Evolutionary conservation across 169 alveolate species (phyloP), one percentile per base, ranked within the genome.

Genomic region (Cryptosporidium sp.): DNA sequence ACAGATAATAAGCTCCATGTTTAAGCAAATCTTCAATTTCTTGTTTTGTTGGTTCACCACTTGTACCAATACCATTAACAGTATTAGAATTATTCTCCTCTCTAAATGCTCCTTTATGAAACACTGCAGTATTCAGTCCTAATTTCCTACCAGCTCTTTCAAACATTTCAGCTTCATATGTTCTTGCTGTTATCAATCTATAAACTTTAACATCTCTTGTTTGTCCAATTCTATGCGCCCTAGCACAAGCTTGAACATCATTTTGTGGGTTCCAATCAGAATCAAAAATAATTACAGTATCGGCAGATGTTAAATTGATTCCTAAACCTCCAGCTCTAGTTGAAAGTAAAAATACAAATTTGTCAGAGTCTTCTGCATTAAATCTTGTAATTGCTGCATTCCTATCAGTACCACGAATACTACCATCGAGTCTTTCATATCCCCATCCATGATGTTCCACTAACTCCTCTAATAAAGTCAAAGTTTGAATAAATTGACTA

Each of bases 321-420:
- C 99, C 99, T 42, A 96, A 93, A n/a, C 99, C 98, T 21, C 98
- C 96, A 4, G 98, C 98, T 72, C 98, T 93, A 2, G 98, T 97
- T 23, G 98, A 95, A 3, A 97, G 95, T 65, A 97, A 89, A 87
- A 97, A 97, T 2, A 96, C 94, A 92, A 96, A 96, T 45, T 93
- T 91, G 29, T 92, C 87, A 42, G 93, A 94, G 23, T 85, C 85
- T 48, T 92, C 94, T 31, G 95, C 96, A 85, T 96, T 96, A 91
- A 96, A 96, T 45, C 98, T 91, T n/a, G 85, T 8, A 39, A 85
- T 85, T 3, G 95, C 93, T 51, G 93, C 91, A 45, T 91, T 70
- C 62, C 98, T 87, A 35, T 95, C 98, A 75, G 94, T 92, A 31
- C 96, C 95, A 42, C 96, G 94, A 21, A 96, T 95, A 60, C 95